phyloP scores from a whole-genome alignment of 495 filamentous ascomycete species.

The Penicillium angulare region DNA sequence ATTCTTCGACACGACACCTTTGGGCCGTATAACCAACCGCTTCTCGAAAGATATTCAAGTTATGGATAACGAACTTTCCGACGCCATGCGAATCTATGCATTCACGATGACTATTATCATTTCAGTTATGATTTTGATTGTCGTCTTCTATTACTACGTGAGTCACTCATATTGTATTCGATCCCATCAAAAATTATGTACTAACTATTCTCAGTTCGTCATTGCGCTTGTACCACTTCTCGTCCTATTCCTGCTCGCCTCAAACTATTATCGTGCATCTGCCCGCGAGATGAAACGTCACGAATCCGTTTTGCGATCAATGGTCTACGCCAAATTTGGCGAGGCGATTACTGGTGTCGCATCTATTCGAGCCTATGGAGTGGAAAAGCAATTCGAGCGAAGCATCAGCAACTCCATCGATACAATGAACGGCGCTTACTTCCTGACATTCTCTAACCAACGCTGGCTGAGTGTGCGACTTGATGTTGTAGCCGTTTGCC shows the following conservation, averaged over 20 bases:
- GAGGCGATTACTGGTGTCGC: slow-evolving; percentile 82
- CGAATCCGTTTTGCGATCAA: slow-evolving; percentile 82
- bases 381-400: slow-evolving; percentile 68
- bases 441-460: slow-evolving; percentile 90
- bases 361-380: slow-evolving; percentile 84
- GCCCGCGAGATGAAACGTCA: slow-evolving; percentile 93
- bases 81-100: slow-evolving; percentile 91
- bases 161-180: slow-evolving; percentile 6
- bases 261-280: slow-evolving; percentile 85
- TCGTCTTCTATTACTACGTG: slow-evolving; percentile 84
- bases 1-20: slow-evolving; percentile 95
- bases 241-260: slow-evolving; percentile 76
- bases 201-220: slow-evolving; percentile 54
- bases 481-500: slow-evolving; percentile 73
- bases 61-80: slow-evolving; percentile 91
- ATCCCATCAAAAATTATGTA: background rate
- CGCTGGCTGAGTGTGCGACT: slow-evolving; percentile 85
- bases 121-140: slow-evolving; percentile 82
- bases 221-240: slow-evolving; percentile 83
- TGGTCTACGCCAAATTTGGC: slow-evolving; percentile 86
- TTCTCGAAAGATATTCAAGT: slow-evolving; percentile 94
- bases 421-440: slow-evolving; percentile 91
- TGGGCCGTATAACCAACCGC: slow-evolving; percentile 95
- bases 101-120: slow-evolving; percentile 76
- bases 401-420: slow-evolving; percentile 72